Evolutionary conservation across 495 filamentous ascomycete genomes (phyloP), one percentile per base, ranked within the genome.

Genomic region (Podospora anserina): DNA sequence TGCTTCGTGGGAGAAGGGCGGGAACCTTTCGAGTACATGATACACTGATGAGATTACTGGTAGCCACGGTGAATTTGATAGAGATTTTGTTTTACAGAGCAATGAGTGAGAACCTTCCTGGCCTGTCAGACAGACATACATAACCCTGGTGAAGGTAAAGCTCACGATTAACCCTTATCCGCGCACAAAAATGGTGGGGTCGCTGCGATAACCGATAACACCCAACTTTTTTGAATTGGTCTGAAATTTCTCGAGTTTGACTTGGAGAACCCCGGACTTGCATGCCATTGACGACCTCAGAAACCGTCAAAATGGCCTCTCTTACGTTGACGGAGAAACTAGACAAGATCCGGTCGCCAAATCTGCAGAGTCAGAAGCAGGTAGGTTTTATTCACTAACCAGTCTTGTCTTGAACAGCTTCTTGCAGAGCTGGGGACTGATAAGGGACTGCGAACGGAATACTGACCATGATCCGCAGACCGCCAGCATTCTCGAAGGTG

Each of bases 271-370:
- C 65, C 56, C 67, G 56, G 69, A 20, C 49, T 64, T 72, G 72
- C 69, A 69, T 72, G 55, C 69, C 67, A 59, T 34, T 59, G 65
- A 70, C 59, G 69, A 62, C 34, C 59, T 49, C 32, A 64, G 62
- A 53, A 55, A 68, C 66, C 34, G 62, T 74, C 75, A 81, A 76
- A 64, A 84, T 84, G 82, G 80, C 78, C 65, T 74, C 75, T 63
- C 64, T 91, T 87, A 91, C 92, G 77, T 82, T 97, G 70, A 86
- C 88, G 73, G 94, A 94, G 82, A 96, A 91, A 84, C 86, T 99
- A 74, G 91, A 94, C 78, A 97, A 93, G 85, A 97, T 98, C 76
- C 90, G 95, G 79, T 93, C 91, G 78, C 95, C 95, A 30, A 96
- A 96, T 82, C 88, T 97, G 72, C 91, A 98, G 79, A 98, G 91